Evolutionary conservation across 2,329 filamentous ascomycete species (phyloP), one percentile per base, ranked within the genome.

Genomic region (Penicillium sclerotigenum): DNA sequence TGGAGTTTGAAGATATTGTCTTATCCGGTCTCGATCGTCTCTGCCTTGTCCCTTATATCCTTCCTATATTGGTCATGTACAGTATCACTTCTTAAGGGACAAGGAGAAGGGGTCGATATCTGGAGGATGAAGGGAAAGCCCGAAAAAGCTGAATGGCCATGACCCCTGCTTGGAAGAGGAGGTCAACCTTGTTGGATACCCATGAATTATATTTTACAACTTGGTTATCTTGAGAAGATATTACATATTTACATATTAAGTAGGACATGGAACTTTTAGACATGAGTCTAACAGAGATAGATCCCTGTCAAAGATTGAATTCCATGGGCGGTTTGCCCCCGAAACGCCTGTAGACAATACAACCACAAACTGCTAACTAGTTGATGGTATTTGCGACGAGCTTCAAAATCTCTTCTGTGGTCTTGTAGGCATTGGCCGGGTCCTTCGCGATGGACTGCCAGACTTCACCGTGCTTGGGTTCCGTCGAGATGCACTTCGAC

Each of bases 401-500:
- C 77, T 89, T 90, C 66, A 99, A 71, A 16, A 97, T 82, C 72
- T 96, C 91, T 74, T 96, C 92, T 0, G 84, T 83, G 11, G 81
- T 80, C 78, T 87, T 88, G 52, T 83, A 79, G 24, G 88, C 89
- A 73, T 96, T 95, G 73, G 81, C 83, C 0, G 93, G 93, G 67
- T 92, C 85, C 80, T 99, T 99, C 18, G 87, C 85, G 4, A 97
- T 81, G 9, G 79, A 77, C 77, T 96, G 90, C 94, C 94, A 99
- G 26, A 88, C 79, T 80, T 99, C 94, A 14, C 94, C 94, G 73
- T 99, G 91, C 66, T 87, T 86, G 4, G 95, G 95, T 73, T 97
- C 94, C 55, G 87, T 92, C 47, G 88, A 77, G 31, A 89, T 80
- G 65, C 90, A 92, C 77, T 96, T 96, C 55, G 80, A 80, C 6